These are phyloP conservation scores for Globisporangium heterothallicum DNA, from an alignment of 352 stramenopile species.

Conservation along the genomic window DNA sequence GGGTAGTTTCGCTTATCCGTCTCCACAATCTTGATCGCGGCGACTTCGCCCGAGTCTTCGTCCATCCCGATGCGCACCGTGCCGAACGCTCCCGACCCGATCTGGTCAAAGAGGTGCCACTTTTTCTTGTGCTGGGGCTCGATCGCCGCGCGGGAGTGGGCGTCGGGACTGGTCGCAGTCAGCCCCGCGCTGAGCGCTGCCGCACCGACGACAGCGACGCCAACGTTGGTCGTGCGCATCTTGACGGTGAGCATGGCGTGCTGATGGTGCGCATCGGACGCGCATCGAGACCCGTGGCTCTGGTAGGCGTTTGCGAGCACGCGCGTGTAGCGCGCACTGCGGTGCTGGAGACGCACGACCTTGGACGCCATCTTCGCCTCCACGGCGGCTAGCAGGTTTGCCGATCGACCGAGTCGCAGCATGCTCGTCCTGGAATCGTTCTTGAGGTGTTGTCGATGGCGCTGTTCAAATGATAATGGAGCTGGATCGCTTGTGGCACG, in stretches of 20 bases:
- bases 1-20: conserved; percentile 35
- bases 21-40: conserved; percentile 71
- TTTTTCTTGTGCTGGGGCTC: conserved; percentile 22
- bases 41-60: conserved; percentile 60
- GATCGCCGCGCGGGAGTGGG: conserved; percentile 35
- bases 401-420: not conserved
- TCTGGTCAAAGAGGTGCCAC: conserved; percentile 69
- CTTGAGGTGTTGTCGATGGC: not conserved
- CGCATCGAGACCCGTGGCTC: conserved; percentile 3
- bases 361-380: not conserved
- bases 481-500: too few species aligned
- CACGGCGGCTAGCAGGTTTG: not conserved
- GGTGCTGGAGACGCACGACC: not conserved
- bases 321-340: conserved; percentile 4
- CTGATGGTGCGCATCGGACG: not conserved
- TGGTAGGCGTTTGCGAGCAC: conserved; percentile 11
- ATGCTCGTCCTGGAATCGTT: not conserved
- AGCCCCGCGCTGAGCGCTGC: conserved; percentile 41
- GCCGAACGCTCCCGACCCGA: conserved; percentile 66
- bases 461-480: too few species aligned
- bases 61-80: conserved; percentile 66
- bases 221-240: conserved; percentile 18
- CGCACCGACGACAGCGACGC: conserved; percentile 41
- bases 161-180: conserved; percentile 25
- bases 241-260: not conserved